Base-by-base conservation (phyloP, 2,329 filamentous ascomycete genomes). In the Dactylellina haptotyla region DNA sequence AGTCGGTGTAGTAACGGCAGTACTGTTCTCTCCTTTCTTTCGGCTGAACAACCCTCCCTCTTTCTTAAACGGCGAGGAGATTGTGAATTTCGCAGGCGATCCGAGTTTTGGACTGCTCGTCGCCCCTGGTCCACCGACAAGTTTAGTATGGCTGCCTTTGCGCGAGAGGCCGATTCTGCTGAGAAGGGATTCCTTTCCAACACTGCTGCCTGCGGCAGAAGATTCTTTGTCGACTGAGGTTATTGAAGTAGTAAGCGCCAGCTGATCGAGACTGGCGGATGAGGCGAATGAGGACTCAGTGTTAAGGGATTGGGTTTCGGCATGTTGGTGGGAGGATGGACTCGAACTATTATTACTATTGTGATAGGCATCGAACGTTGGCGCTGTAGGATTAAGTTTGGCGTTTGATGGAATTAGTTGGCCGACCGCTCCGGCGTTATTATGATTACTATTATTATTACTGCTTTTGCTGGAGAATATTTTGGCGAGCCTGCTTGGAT, bases 351-450 rank as follows among this genome's bases (percentile, higher is more conserved):
- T 37, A 16, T 37, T 65, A 32, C 39, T 54, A 16, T 54, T 54
- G n/a, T 54, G n/a, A 23, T 39, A 48, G n/a, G 71, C 41, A 48
- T 70, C 53, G 80, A 98, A 98, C 0, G 90, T 91, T 6, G 93
- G 93, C 0, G 94, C 95, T 4, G 91, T 87, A 5, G 95, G 95
- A 78, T 99, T 98, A 26, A 98, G 85, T 77, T 86, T 85, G 12
- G 61, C 53, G 37, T 73, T 73, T 50, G 87, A 78, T 81, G 88
- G 83, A 41, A 84, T 79, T 58, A 82, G 76, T 78, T 80, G 80
- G 58, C 81, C 82, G 80, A 73, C 46, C 3, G 54, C 61, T 25
- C 69, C 61, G 18, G 53, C 57, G 20, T 37, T 41, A 45, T 14
- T 26, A 6, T 57, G 30, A 12, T 16, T 20, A n/a, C 88, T 34